Base-by-base conservation (phyloP, 306 rosid genomes). In the Vicia villosa region DNA sequence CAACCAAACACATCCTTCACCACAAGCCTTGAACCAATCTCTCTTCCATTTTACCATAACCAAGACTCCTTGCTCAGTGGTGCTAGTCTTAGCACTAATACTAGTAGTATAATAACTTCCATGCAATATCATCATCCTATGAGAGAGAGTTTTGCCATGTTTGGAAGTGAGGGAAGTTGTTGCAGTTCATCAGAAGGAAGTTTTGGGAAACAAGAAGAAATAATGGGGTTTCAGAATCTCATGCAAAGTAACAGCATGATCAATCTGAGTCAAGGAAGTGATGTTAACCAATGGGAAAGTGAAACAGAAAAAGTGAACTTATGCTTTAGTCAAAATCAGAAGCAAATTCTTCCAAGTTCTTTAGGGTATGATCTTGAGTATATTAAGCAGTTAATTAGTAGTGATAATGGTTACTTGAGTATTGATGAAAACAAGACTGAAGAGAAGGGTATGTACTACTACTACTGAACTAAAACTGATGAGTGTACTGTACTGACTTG, bases 81-180 rank as follows among this genome's bases (percentile, higher is more conserved):
- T 37, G 37, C 1, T 10, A 30, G 5, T 6, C 8, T 10, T 16
- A 15, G 15, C 19, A 74, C 37, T n/a, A n/a, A n/a, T n/a, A n/a
- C n/a, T n/a, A n/a, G n/a, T n/a, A n/a, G n/a, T n/a, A n/a, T n/a
- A n/a, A n/a, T n/a, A n/a, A n/a, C n/a, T 51, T 80, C 83, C 68
- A 74, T 65, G 76, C 82, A 76, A 51, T 72, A 54, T 40, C 16
- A 71, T 66, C 14, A 74, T 72, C 77, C 83, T 51, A 63, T 62
- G 43, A 74, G 74, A 36, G 83, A 86, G n/a, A 74, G 76, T 57
- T 36, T 77, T 15, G 56, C 79, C 45, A 60, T 74, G 89, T 86
- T 86, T 65, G 92, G 96, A 65, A 85, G 89, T 74, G 85, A 86
- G 75, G 84, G 86, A 81, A 91, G 96, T 65, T 84, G 87, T 80